Evolutionary conservation across 2,329 filamentous ascomycete species (phyloP).

Genomic region (Dactylella cylindrospora): DNA sequence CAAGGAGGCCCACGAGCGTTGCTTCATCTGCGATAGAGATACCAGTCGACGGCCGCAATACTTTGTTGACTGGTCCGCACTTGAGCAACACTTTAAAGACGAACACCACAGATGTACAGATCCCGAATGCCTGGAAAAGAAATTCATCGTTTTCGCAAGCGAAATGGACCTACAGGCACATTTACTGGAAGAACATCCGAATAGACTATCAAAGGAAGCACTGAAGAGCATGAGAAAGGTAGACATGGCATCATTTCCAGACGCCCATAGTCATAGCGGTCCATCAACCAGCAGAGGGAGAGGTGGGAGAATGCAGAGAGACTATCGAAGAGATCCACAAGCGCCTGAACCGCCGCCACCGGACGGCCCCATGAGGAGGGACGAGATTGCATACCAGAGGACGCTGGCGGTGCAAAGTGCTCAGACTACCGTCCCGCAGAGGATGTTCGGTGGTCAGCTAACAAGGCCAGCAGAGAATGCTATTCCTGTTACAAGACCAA

Average conservation of each 20-base stretch:
- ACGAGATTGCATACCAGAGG: conserved; percentile 86
- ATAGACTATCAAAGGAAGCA: conserved; percentile 76
- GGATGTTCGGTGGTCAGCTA: conserved; percentile 74
- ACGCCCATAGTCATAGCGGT: conserved; percentile 67
- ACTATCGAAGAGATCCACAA: conserved; percentile 77
- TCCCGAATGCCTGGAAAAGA: conserved; percentile 88
- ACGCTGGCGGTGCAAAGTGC: conserved; percentile 89
- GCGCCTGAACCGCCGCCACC: conserved; percentile 70
- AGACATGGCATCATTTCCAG: conserved; percentile 83
- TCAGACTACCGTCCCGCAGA: conserved; percentile 71
- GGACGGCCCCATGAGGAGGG: conserved; percentile 69
- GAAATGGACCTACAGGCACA: conserved; percentile 95
- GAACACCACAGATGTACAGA: conserved; percentile 87
- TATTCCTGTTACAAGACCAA: conserved; percentile 45
- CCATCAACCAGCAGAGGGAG: conserved; percentile 57
- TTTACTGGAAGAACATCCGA: conserved; percentile 78
- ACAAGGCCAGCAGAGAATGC: conserved; percentile 55
- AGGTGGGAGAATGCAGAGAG: conserved; percentile 54
- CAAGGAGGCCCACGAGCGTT: conserved; percentile 88
- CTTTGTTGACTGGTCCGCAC: conserved; percentile 80
- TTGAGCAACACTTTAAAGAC: conserved; percentile 82
- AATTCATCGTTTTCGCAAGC: conserved; percentile 93
- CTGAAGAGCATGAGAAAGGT: conserved; percentile 80
- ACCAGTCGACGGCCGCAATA: conserved; percentile 75
- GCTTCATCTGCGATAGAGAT: conserved; percentile 82